Percentiles rank a stretch among this genome's conserved stretches.
These are phyloP conservation scores for Mucor plumbeus DNA, from an alignment of 371 early-diverging fungal species.

Conservation along the genomic window DNA sequence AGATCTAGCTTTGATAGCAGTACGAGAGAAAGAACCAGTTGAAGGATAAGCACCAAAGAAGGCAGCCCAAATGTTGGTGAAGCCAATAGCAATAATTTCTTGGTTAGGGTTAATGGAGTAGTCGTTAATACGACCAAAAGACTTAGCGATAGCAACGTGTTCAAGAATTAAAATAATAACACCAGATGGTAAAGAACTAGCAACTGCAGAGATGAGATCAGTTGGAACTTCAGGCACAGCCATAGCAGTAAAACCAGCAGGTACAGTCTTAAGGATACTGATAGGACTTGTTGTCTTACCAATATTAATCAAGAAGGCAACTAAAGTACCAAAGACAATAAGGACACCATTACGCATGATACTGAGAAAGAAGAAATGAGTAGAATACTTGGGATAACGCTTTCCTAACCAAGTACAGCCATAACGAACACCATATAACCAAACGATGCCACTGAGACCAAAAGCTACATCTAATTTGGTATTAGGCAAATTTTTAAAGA, in stretches of 20 bases:
- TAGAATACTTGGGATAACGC: conserved; percentile 50
- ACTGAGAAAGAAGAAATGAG: conserved; percentile 53
- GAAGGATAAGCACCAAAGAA: conserved; percentile 76
- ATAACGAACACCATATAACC: conserved; percentile 56
- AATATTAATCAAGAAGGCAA: conserved; percentile 51
- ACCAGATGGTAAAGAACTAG: conserved; percentile 64
- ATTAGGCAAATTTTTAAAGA: conserved; percentile 50
- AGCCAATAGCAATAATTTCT: conserved; percentile 87
- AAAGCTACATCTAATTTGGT: conserved; percentile 60
- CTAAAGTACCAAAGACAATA: conserved; percentile 52
- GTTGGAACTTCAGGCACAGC: conserved; percentile 53
- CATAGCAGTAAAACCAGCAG: conserved; percentile 73
- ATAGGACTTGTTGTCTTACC: conserved; percentile 49
- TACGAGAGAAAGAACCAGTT: conserved; percentile 57
- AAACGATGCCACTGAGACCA: conserved; percentile 54
- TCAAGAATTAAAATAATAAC: conserved; percentile 81
- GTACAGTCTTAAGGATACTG: conserved; percentile 73
- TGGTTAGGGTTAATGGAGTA: conserved; percentile 73
- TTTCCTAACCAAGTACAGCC: conserved; percentile 39
- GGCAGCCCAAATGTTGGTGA: conserved; percentile 80
- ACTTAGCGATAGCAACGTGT: conserved; percentile 82
- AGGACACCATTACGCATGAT: conserved; percentile 58
- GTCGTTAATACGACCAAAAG: conserved; percentile 80
- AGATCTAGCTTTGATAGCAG: conserved; percentile 79
- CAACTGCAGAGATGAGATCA: conserved; percentile 48